Base-by-base conservation (phyloP, 306 rosid species). In the Erythrophleum fordii region DNA sequence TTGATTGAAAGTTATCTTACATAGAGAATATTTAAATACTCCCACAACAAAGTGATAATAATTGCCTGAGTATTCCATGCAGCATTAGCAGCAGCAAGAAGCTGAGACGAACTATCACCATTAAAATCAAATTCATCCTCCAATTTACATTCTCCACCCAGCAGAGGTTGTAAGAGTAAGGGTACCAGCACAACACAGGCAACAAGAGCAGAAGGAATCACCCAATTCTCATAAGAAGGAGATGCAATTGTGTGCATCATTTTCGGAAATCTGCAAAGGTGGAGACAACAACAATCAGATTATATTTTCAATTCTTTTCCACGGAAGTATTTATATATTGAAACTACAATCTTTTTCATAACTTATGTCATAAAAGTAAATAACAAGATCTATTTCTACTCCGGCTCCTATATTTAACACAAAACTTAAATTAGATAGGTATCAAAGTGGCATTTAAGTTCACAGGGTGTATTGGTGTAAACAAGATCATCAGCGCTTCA, bases 1-100 rank as follows among this genome's bases (percentile, higher is more conserved):
- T 69, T 42, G 65, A 51, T 49, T 60, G 26, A 48, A 53, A 67
- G 70, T 14, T 65, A 67, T 61, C 91, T 88, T 76, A 85, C 92
- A 67, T 87, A 88, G 83, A 89, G 84, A 70, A 91, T 78, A 68
- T 72, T 83, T 25, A 85, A 58, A 89, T 80, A 87, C 81, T 87
- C 92, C 87, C 87, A 91, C 88, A 91, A 56, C 73, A 91, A 92
- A 52, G 87, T 87, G 35, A 89, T 72, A 31, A 83, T 82, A 56
- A 91, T 88, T 7, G 87, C 94, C 71, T 88, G 90, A 75, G 90
- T 91, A 75, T 26, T 91, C 77, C 77, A 85, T 10, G 91, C 88
- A 69, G 91, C 91, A 78, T 88, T 85, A 79, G 91, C 91, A 75
- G 91, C 92, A 77, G 86, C 87, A 78, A 87, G 91, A 64, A 64